Conservation (phyloP, 148 eudicot genomes). For the Fallopia convolvulus region DNA sequence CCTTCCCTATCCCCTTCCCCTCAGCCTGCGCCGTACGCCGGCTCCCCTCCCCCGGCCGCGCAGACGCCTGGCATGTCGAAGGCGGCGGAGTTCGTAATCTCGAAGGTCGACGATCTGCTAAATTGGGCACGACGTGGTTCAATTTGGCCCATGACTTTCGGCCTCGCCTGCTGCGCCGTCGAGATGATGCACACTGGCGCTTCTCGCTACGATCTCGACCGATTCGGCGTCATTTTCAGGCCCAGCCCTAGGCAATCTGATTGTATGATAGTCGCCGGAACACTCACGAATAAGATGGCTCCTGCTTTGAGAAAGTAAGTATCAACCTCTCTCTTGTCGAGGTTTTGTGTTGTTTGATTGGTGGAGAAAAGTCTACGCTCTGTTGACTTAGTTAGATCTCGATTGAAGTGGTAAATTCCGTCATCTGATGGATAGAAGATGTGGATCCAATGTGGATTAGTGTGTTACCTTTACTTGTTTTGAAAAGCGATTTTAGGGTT, state of each 20-base stretch:
- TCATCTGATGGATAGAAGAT: not conserved
- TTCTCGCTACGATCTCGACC: constrained; percentile 76
- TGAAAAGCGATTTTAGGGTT: not conserved
- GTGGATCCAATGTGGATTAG: not conserved
- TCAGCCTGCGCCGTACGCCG: constrained; percentile 34
- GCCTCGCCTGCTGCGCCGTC: constrained; percentile 90
- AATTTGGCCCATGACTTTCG: constrained; percentile 91
- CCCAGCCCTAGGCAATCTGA: constrained; percentile 95
- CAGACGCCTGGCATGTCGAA: constrained; percentile 44
- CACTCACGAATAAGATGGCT: constrained; percentile 86
- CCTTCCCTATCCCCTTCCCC: constrained; percentile 28
- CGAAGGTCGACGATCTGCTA: constrained; percentile 87
- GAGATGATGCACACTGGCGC: constrained; percentile 99
- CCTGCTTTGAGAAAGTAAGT: constrained; percentile 77
- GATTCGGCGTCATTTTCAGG: constrained; percentile 83
- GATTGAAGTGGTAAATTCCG: not conserved
- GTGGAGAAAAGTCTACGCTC: not conserved
- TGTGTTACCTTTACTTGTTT: not conserved
- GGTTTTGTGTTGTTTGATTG: not conserved
- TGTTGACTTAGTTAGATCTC: not conserved
- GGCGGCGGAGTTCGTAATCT: constrained; percentile 81
- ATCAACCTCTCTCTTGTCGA: not conserved
- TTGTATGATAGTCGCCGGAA: constrained; percentile 94
- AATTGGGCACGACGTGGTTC: constrained; percentile 91
- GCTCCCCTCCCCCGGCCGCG: constrained; percentile 43